Conservation (phyloP, 345 rosid species). For the Citrus sp. region DNA sequence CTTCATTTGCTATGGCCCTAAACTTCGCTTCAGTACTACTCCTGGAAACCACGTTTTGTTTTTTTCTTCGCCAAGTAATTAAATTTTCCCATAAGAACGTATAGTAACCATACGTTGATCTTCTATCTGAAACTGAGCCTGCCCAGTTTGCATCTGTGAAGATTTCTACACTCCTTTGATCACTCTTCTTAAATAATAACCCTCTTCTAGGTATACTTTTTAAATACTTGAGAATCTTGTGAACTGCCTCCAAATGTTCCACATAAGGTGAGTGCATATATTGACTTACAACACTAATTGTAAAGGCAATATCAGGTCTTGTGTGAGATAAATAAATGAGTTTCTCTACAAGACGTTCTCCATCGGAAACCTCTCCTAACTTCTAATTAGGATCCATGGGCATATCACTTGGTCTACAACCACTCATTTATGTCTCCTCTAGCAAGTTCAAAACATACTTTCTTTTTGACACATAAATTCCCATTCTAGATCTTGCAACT, state of each 20-base stretch:
- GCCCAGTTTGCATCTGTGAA: not conserved
- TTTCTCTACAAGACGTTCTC: not conserved
- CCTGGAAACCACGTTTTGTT: no score
- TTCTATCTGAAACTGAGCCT: rapidly evolving
- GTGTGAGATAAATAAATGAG: not conserved
- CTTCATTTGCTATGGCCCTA: no score
- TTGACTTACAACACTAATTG: not conserved
- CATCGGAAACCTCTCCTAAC: not conserved
- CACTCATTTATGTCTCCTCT: not conserved
- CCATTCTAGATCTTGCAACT: not conserved
- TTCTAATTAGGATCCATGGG: not conserved
- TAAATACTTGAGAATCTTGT: not conserved
- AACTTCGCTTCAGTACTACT: no score
- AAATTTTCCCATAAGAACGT: not conserved
- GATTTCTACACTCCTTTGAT: rapidly evolving
- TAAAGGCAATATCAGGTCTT: not conserved
- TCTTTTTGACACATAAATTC: no score
- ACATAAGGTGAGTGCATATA: not conserved
- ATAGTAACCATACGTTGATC: not conserved
- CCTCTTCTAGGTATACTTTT: not conserved
- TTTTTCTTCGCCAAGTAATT: no score
- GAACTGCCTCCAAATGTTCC: not conserved
- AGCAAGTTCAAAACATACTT: no score
- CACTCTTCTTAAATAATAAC: not conserved
- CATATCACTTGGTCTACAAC: not conserved